Base-by-base conservation (phyloP, 176 grass and related monocot species). In the Alopecurus myosuroides region DNA sequence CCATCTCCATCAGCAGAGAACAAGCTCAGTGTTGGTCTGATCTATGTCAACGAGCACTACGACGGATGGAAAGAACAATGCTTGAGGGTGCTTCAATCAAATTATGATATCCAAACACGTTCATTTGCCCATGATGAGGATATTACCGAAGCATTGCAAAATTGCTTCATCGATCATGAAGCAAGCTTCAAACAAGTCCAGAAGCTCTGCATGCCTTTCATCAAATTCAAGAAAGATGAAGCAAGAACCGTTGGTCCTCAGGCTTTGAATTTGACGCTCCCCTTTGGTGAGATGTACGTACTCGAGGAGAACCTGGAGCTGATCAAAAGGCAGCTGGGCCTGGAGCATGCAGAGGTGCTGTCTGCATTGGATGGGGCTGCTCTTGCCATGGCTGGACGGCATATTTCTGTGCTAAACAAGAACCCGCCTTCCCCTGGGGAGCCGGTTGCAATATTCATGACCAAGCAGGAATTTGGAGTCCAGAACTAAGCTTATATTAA, bases 61-160 rank as follows among this genome's bases (percentile, higher is more conserved):
- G 80, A 91, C 45, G 94, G 94, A 34, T 97, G 94, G 91, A 97
- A 97, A 85, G 88, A 92, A 35, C 81, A 90, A 44, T 97, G 89
- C 37, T 67, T 97, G 74, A 78, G 36, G 82, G 92, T 93, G 83
- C 91, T 97, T 22, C 78, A 87, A 8, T 50, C 71, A 2, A 89
- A 84, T 36, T 97, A 85, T 81, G 75, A 91, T 28, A 55, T 26
- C n/a, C 78, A 85, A 42, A 67, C 60, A 19, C 8, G 78, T 40
- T 87, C 69, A 0, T 97, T 97, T 18, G 67, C 82, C n/a, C 86
- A 88, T 30, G 88, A 93, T 7, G 77, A 93, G 39, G 91, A 93
- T 20, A 89, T 97, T 42, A 62, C 82, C 2, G 84, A 85, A 42
- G 85, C 89, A 5, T 50, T 94, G 30, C 94, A 87, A 17, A 69